Percentiles rank a stretch among this genome's conserved stretches.
Evolutionary conservation across 139 green algal species (phyloP).

Genomic region (Chlorella sp.): DNA sequence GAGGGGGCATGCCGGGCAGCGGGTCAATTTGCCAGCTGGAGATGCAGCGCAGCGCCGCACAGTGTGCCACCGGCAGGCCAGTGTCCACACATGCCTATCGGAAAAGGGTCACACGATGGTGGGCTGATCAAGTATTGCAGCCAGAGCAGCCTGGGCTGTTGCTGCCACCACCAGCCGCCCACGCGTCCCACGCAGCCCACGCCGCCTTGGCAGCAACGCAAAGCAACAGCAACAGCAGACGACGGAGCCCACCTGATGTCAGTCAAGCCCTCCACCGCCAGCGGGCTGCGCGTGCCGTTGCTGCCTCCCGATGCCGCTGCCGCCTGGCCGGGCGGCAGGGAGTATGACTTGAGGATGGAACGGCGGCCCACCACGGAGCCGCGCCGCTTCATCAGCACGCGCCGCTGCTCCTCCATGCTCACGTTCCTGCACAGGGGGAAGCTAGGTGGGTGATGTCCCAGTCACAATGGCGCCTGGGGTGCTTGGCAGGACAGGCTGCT

Average conservation of each 20-base stretch:
- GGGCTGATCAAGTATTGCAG: too few species aligned
- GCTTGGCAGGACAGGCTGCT: too few species aligned
- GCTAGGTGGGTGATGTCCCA: too few species aligned
- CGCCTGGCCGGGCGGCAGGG: not conserved
- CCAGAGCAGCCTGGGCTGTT: too few species aligned
- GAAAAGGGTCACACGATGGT: too few species aligned
- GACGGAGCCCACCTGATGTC: conserved; percentile 43
- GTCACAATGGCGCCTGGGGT: too few species aligned
- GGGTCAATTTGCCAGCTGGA: not conserved
- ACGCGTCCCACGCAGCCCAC: too few species aligned
- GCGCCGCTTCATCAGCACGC: conserved; percentile 71
- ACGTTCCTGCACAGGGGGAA: conserved; percentile 37
- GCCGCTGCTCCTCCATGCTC: conserved; percentile 53
- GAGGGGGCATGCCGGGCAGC: not conserved
- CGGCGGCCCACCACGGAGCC: conserved; percentile 74
- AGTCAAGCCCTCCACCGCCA: conserved; percentile 49
- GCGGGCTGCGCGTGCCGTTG: not conserved
- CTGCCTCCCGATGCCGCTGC: not conserved
- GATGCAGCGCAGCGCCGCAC: not conserved
- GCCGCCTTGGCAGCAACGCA: too few species aligned
- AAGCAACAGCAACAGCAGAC: not conserved
- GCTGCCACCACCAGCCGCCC: too few species aligned
- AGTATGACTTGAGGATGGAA: conserved; percentile 91
- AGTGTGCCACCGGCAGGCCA: not conserved
- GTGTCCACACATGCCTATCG: not conserved